Conservation (phyloP, 768 basidiomycete species). For the Collybia mongolica region DNA sequence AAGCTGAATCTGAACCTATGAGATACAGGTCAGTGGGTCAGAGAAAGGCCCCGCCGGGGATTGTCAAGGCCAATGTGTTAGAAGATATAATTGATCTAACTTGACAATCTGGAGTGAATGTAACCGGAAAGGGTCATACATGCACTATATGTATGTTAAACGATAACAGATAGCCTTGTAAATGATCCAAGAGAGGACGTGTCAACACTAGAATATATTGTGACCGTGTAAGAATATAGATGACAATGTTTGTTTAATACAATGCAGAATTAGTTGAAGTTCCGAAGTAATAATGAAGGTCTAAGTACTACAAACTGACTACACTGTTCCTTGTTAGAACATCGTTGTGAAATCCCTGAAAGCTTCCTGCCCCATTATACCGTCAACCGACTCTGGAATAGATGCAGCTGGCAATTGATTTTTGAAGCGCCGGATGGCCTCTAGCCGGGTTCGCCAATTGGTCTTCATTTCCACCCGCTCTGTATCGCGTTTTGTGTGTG, state of each 20-base stretch:
- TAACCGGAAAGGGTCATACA: too few species aligned
- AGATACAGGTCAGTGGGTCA: constrained; percentile 2
- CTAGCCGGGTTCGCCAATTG: constrained; percentile 83
- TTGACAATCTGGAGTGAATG: neutral
- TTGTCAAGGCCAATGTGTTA: too few species aligned
- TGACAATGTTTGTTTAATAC: too few species aligned
- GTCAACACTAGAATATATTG: too few species aligned
- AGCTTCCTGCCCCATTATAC: constrained; percentile 50
- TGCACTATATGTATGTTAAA: too few species aligned
- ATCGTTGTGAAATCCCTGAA: constrained; percentile 58
- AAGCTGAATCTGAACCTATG: neutral
- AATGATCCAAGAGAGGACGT: too few species aligned
- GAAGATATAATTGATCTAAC: constrained; percentile 16
- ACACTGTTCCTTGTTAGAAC: constrained; percentile 29
- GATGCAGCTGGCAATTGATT: constrained; percentile 32
- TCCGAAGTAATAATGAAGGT: too few species aligned
- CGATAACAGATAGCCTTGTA: too few species aligned
- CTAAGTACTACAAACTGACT: too few species aligned
- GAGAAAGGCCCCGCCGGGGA: neutral
- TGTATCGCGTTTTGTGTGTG: constrained; percentile 71
- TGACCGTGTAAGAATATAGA: too few species aligned
- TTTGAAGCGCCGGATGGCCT: constrained; percentile 74
- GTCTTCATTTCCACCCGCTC: constrained; percentile 76
- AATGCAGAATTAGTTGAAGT: too few species aligned
- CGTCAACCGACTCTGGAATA: constrained; percentile 27